Percentiles rank a stretch among this genome's conserved stretches.
Conservation (phyloP, 345 rosid species). For the Salix dunnii region DNA sequence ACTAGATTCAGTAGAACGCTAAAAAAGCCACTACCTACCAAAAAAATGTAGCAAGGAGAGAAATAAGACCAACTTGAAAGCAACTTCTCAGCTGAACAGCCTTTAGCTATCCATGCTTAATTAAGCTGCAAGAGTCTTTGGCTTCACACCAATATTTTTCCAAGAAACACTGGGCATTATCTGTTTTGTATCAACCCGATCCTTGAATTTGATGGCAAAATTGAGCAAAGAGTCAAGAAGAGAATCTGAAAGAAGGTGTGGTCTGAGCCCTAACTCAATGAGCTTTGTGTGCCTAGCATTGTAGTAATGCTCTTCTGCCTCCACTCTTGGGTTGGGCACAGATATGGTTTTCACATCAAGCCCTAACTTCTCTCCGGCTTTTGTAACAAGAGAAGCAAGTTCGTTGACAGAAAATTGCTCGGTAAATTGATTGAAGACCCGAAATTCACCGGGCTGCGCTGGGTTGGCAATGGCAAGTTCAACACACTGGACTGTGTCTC, state of each 20-base stretch:
- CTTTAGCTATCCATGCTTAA: not conserved
- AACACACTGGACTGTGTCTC: constrained; percentile 94
- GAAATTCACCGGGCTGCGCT: constrained; percentile 77
- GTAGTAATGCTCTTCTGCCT: constrained; percentile 98
- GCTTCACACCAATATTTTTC: constrained; percentile 80
- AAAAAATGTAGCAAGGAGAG: not conserved
- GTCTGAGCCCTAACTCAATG: constrained; percentile 85
- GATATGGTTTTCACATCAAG: constrained; percentile 62
- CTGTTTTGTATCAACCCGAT: constrained; percentile 77
- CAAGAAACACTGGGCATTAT: constrained; percentile 96
- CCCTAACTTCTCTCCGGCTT: constrained; percentile 82
- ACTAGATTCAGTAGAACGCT: not conserved
- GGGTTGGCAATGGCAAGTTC: constrained; percentile 94
- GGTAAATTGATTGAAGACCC: constrained; percentile 90
- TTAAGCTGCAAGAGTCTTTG: constrained; percentile 60
- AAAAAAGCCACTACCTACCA: not conserved
- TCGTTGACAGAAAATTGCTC: constrained; percentile 95
- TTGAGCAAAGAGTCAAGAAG: constrained; percentile 91
- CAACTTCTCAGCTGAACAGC: not conserved
- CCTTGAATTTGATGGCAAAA: constrained; percentile 72
- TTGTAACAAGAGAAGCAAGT: constrained; percentile 79
- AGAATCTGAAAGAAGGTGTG: constrained; percentile 84
- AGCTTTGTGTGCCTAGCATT: constrained; percentile 96
- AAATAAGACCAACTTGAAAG: not conserved
- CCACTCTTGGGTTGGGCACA: constrained; percentile 95